A percentile compares a stretch with the other conserved stretches of the same genome.
Evolutionary conservation across 208 protist genomes (phyloP).

Genomic region (Spongospora subterranea): DNA sequence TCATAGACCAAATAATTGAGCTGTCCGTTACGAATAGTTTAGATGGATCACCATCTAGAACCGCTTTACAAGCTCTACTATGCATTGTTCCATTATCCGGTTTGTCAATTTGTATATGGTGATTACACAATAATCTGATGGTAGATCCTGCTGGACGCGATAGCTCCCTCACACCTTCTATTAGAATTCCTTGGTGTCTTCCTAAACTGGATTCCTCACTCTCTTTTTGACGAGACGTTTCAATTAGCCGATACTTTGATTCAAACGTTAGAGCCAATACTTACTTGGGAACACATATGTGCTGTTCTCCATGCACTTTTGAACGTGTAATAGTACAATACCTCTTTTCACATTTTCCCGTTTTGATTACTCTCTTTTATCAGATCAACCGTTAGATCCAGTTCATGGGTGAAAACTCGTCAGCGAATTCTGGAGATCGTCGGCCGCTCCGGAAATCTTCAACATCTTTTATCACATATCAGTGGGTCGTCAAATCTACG

Average conservation of each 20-base stretch:
- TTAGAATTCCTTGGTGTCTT: background rate
- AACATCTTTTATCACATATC: too few species aligned
- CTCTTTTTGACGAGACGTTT: slow-evolving; percentile 4
- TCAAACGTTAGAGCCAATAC: background rate
- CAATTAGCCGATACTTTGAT: background rate
- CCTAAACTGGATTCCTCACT: background rate
- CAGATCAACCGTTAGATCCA: too few species aligned
- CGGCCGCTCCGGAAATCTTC: too few species aligned
- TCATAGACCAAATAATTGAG: too few species aligned
- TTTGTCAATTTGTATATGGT: background rate
- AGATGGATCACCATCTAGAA: background rate
- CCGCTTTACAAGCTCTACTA: background rate
- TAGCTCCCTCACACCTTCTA: background rate
- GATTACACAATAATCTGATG: background rate
- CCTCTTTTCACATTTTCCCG: too few species aligned
- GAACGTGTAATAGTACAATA: too few species aligned
- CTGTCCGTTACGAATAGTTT: too few species aligned
- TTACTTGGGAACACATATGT: background rate
- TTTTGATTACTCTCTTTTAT: too few species aligned
- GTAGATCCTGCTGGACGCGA: background rate
- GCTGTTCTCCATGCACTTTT: background rate
- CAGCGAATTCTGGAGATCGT: too few species aligned
- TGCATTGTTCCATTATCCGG: background rate
- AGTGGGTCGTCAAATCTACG: too few species aligned
- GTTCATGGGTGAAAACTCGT: too few species aligned